phyloP scores from a whole-genome alignment of 208 protist species.

The Balamuthia mandrillaris region DNA sequence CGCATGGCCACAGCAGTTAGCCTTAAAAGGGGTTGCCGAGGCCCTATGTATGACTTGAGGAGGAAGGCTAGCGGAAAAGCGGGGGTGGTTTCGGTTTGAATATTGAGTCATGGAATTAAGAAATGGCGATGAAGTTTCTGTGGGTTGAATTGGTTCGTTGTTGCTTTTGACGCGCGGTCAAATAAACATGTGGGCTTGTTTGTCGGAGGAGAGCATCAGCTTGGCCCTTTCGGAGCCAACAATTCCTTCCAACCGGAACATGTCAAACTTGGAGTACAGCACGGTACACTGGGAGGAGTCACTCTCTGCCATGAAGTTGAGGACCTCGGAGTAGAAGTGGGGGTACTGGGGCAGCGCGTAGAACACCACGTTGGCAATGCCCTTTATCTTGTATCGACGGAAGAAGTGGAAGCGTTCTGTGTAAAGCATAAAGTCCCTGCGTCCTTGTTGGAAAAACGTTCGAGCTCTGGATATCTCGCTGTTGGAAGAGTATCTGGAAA shows the following conservation, averaged over 20 bases:
- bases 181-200: conserved; percentile 68
- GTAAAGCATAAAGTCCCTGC: conserved; percentile 85
- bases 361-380: conserved; percentile 87
- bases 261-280: conserved; percentile 86
- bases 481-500: conserved; percentile 42
- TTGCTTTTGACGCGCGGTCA: too few species aligned
- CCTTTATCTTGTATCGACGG: conserved; percentile 85
- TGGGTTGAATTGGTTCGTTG: too few species aligned
- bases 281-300: conserved; percentile 64
- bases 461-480: conserved; percentile 4
- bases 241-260: conserved; percentile 81
- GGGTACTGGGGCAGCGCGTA: conserved; percentile 88
- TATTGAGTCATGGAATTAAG: too few species aligned
- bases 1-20: too few species aligned
- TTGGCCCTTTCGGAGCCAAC: conserved; percentile 79
- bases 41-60: too few species aligned
- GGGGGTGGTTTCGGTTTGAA: too few species aligned
- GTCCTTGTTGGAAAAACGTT: conserved; percentile 71
- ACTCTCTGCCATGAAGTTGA: conserved; percentile 67
- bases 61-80: too few species aligned
- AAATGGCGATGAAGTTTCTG: too few species aligned
- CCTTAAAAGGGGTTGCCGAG: too few species aligned
- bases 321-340: conserved; percentile 87
- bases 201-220: conserved; percentile 65
- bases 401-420: conserved; percentile 96